Base-by-base conservation (phyloP, 2,329 filamentous ascomycete genomes). In the Xylariales sp. region DNA sequence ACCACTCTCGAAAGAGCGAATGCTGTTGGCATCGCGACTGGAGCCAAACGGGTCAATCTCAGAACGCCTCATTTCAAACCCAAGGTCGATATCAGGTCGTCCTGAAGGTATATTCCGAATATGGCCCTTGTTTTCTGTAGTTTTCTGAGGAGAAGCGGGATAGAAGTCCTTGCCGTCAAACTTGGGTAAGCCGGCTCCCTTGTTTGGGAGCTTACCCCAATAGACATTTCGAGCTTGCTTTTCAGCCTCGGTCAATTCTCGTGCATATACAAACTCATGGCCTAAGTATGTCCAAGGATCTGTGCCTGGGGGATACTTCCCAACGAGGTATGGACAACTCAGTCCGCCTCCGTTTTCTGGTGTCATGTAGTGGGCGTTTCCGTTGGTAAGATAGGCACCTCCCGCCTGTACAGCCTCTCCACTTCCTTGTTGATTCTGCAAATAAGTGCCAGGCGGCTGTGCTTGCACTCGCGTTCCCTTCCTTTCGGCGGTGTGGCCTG, bases 161-260 rank as follows among this genome's bases (percentile, higher is more conserved):
- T 89, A 90, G 71, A 90, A 90, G 74, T 90, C 83, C 75, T 88
- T 89, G 30, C 89, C 88, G 71, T 90, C 88, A 72, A 88, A 91
- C 75, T 88, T 90, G 41, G 88, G 88, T 48, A 90, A 79, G 1
- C 87, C 86, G 41, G 80, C 82, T 56, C 84, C 81, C 70, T 84
- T 82, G 36, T 79, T 81, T 49, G 87, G 83, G 16, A 85, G 83
- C 50, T 86, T 84, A 9, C 86, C 87, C 86, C 87, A 90, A 75
- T 89, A 90, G 69, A 89, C 78, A 69, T 85, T 83, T 52, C 88
- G 85, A 69, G 89, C 86, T 62, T 85, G 84, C 53, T 85, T 78
- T 73, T 91, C 89, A 57, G 88, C 87, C 2, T 85, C 81, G 0
- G 84, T 90, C 39, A 90, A 78, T n/a, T 85, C 81, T 60, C 88